Evolutionary conservation across 306 rosid species (phyloP).

Genomic region (Prunus mume): DNA sequence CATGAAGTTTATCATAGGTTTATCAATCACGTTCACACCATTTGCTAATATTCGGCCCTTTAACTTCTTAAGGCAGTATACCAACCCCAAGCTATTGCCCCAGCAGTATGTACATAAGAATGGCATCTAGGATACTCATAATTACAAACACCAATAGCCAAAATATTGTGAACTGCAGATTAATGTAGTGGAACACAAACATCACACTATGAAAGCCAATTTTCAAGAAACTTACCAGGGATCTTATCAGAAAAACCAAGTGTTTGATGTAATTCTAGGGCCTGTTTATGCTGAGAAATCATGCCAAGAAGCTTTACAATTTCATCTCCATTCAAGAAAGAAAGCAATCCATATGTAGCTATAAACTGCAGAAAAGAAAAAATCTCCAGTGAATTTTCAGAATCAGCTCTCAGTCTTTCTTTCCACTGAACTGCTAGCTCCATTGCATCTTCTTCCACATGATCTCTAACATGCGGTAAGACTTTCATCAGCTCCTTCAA

Average conservation of each 20-base stretch:
- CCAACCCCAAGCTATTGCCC: constrained; percentile 5
- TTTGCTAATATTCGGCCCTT: neutral
- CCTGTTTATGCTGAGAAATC: constrained; percentile 35
- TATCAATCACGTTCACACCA: neutral
- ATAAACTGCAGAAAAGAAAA: constrained; percentile 44
- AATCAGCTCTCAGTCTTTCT: constrained; percentile 16
- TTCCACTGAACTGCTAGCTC: constrained; percentile 45
- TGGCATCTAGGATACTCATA: neutral
- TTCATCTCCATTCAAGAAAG: constrained; percentile 35
- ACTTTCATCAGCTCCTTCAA: constrained; percentile 36
- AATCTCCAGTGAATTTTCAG: constrained; percentile 33
- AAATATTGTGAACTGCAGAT: constrained; percentile 21
- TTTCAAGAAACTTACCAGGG: constrained; percentile 34
- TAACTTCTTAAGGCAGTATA: neutral
- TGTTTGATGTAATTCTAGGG: constrained; percentile 31
- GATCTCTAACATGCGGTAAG: constrained; percentile 32
- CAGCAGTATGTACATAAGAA: neutral
- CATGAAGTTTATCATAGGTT: neutral
- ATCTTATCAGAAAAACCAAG: constrained; percentile 43
- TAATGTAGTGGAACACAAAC: neutral
- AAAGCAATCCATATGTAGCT: constrained; percentile 37
- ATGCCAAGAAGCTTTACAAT: constrained; percentile 41
- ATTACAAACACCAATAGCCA: constrained; percentile 17
- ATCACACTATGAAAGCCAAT: neutral
- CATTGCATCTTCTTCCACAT: constrained; percentile 42